Conservation (phyloP, 2,329 filamentous ascomycete species). For the Teratosphaeria destructans region DNA sequence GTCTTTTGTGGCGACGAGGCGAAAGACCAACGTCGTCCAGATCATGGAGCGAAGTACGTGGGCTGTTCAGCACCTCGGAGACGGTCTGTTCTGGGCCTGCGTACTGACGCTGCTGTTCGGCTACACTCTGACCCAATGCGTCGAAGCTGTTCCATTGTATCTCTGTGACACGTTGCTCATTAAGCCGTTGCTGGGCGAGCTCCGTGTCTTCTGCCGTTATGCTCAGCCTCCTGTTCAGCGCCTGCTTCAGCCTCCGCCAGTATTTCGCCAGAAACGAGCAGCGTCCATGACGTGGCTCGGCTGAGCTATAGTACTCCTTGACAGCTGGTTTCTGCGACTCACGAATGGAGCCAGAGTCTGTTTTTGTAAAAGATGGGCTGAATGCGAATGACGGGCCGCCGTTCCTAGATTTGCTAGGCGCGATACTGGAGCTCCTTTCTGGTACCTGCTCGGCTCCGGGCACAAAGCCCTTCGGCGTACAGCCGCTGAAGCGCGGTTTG, state of each 20-base stretch:
- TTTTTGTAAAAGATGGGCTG: not conserved
- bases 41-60: not conserved
- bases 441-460: not conserved
- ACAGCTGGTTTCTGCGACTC: not conserved
- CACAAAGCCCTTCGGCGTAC: too few relatives aligned
- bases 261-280: too few relatives aligned
- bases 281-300: not conserved
- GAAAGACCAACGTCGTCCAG: not conserved
- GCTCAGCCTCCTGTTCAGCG: not conserved
- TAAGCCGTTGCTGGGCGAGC: constrained; percentile 11
- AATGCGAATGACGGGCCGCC: not conserved
- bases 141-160: not conserved
- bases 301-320: not conserved
- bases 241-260: not conserved
- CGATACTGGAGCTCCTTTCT: not conserved
- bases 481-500: not conserved
- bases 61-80: not conserved
- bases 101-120: not conserved
- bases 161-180: constrained; percentile 19
- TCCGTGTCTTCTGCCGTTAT: not conserved
- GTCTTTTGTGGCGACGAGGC: not conserved
- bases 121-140: not conserved
- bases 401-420: too few relatives aligned
- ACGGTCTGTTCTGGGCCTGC: not conserved
- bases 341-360: not conserved